Evolutionary conservation across 306 rosid species (phyloP), one percentile per base, ranked within the genome.

Genomic region (Prunus dulcis): DNA sequence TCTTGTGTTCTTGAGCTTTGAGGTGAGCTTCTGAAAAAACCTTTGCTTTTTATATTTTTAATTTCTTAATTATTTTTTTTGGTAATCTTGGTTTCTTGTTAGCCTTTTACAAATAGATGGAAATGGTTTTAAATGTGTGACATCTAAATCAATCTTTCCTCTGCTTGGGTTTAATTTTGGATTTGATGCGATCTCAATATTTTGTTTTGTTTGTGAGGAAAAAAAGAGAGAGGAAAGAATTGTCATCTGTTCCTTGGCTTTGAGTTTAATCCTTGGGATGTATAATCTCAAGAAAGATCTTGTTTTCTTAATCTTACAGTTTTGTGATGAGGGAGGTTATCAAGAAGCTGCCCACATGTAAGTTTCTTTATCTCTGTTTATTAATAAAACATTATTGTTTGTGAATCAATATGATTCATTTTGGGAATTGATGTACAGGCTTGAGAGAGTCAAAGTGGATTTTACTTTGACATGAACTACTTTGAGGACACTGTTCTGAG

Each of bases 391-490:
- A 64, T 6, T 17, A 14, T 12, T 64, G 13, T 32, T 64, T 30
- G 46, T 32, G 32, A 5, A 9, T 30, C 46, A 32, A 17, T 64
- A 34, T 15, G n/a, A 28, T 20, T 64, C 7, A 45, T 43, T 56
- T 23, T 71, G 14, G 28, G 3, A 30, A 15, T 70, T 77, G 9
- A 50, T 55, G 78, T 34, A 58, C 75, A 89, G 91, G 77, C 82
- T 89, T 60, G 38, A 32, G 84, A 79, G 51, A 57, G 88, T 18
- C 90, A 86, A 86, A 82, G 79, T 12, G 88, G 87, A 72, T 87
- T 32, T 32, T 32, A 32, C 38, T 84, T 89, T 57, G 78, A 83
- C 81, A 25, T 76, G 69, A 61, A 41, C 18, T 27, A 87, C 67
- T 83, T 87, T 38, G 89, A 80, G 77, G 80, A 82, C 0, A 0